Evolutionary conservation across 495 filamentous ascomycete genomes (phyloP).

Genomic region (Staphylotrichum longicolle): DNA sequence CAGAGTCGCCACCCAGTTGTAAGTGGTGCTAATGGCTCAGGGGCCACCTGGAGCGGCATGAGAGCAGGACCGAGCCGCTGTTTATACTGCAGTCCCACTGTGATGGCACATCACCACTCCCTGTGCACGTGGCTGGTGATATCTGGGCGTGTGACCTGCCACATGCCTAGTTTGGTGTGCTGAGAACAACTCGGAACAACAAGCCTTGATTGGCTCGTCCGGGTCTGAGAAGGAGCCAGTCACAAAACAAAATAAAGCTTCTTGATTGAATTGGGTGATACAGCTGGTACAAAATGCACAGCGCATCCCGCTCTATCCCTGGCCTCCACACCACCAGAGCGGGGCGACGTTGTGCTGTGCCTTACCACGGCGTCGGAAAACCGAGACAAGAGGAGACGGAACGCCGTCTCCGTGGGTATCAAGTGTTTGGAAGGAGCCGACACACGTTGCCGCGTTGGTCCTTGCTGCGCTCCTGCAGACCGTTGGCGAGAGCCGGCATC

Average conservation of each 20-base stretch:
- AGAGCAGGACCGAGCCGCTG: constrained; percentile 18
- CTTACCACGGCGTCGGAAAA: constrained; percentile 18
- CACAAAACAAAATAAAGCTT: constrained; percentile 26
- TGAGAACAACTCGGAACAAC: background rate
- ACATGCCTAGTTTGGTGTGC: background rate
- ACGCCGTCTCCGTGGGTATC: constrained; percentile 31
- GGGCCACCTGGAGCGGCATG: constrained; percentile 7
- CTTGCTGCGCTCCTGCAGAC: constrained; percentile 24
- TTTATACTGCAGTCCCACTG: constrained; percentile 29
- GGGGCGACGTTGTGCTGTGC: constrained; percentile 8
- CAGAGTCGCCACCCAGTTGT: background rate
- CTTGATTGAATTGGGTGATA: constrained; percentile 27
- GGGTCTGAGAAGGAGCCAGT: constrained; percentile 22
- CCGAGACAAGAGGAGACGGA: constrained; percentile 20
- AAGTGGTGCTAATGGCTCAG: background rate
- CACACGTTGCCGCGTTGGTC: constrained; percentile 21
- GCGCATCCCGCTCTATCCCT: constrained; percentile 25
- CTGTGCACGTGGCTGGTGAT: constrained; percentile 33
- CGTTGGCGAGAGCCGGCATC: constrained; percentile 5
- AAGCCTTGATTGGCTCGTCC: constrained; percentile 22
- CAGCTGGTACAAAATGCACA: constrained; percentile 17
- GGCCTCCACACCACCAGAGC: constrained; percentile 21
- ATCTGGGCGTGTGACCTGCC: constrained; percentile 23
- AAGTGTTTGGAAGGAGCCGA: constrained; percentile 24
- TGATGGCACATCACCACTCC: constrained; percentile 23